These are phyloP conservation scores for Xylaria polymorpha DNA, from an alignment of 2,329 filamentous ascomycete genomes.

Conservation along the genomic window DNA sequence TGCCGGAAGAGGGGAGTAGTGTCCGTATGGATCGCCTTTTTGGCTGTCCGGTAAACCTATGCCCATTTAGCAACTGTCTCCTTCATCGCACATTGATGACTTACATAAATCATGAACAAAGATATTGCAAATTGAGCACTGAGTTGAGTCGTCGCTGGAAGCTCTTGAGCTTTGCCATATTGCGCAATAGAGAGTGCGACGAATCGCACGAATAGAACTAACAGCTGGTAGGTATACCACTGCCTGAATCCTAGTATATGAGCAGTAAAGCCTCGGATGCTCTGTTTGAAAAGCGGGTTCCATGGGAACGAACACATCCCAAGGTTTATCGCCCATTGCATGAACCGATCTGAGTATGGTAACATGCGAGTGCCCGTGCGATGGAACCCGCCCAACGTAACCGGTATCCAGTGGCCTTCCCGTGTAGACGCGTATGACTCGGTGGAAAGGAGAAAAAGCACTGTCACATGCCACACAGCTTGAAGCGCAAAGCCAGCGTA, in stretches of 20 bases:
- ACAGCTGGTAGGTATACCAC: slow-evolving; percentile 74
- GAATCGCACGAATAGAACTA: slow-evolving; percentile 67
- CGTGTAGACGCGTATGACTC: slow-evolving; percentile 36
- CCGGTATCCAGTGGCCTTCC: slow-evolving; percentile 36
- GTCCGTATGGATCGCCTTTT: slow-evolving; percentile 64
- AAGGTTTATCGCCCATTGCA: slow-evolving; percentile 61
- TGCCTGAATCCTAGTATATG: slow-evolving; percentile 70
- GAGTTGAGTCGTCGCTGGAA: slow-evolving; percentile 56
- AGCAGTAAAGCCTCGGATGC: slow-evolving; percentile 67
- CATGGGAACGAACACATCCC: slow-evolving; percentile 70
- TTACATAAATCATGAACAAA: slow-evolving; percentile 64
- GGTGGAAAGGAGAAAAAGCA: slow-evolving; percentile 47
- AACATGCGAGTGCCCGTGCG: slow-evolving; percentile 49
- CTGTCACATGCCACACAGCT: slow-evolving; percentile 60
- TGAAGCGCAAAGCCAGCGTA: slow-evolving; percentile 54
- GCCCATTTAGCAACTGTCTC: slow-evolving; percentile 40
- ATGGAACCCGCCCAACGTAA: slow-evolving; percentile 37
- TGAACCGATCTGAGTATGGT: slow-evolving; percentile 56
- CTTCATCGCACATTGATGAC: slow-evolving; percentile 43
- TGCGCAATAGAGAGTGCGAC: slow-evolving; percentile 59
- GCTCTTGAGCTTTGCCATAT: slow-evolving; percentile 54
- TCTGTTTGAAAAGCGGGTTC: slow-evolving; percentile 74
- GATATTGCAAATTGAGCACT: slow-evolving; percentile 67
- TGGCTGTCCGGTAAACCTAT: slow-evolving; percentile 60
- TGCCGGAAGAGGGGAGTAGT: slow-evolving; percentile 64